These are phyloP conservation scores for Dendrostoma leiphaemia DNA, from an alignment of 2,329 filamentous ascomycete species.

Conservation along the genomic window DNA sequence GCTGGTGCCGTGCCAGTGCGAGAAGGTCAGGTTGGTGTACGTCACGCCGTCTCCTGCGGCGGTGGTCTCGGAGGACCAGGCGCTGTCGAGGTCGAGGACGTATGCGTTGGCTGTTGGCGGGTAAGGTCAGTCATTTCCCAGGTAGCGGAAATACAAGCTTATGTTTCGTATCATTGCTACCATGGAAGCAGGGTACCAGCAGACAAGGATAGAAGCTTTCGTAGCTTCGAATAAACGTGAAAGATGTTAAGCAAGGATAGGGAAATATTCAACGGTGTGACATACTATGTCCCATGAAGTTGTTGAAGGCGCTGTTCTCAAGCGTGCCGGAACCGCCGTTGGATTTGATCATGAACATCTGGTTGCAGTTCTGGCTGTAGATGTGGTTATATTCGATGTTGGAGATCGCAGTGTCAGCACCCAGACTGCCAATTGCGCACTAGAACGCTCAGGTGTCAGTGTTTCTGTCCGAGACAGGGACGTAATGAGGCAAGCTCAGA, in stretches of 20 bases:
- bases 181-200: no score
- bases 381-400: constrained; percentile 54
- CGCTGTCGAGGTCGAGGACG: constrained; percentile 54
- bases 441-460: background rate
- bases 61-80: constrained; percentile 37
- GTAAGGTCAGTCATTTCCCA: no score
- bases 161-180: no score
- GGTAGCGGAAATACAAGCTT: no score
- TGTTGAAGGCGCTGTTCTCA: constrained; percentile 48
- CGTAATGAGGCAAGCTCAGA: no score
- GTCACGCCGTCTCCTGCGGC: constrained; percentile 47
- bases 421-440: constrained; percentile 55
- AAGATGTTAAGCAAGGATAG: background rate
- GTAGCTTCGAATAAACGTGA: no score
- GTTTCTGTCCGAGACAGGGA: no score
- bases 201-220: no score
- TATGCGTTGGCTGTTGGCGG: constrained; percentile 52
- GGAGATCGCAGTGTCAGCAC: constrained; percentile 42
- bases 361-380: constrained; percentile 58
- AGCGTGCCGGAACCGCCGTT: constrained; percentile 56
- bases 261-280: background rate
- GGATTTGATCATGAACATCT: constrained; percentile 64
- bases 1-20: constrained; percentile 55
- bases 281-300: constrained; percentile 54
- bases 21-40: constrained; percentile 51